These are phyloP conservation scores for Urtica urens DNA, from an alignment of 306 rosid genomes.

Conservation along the genomic window DNA sequence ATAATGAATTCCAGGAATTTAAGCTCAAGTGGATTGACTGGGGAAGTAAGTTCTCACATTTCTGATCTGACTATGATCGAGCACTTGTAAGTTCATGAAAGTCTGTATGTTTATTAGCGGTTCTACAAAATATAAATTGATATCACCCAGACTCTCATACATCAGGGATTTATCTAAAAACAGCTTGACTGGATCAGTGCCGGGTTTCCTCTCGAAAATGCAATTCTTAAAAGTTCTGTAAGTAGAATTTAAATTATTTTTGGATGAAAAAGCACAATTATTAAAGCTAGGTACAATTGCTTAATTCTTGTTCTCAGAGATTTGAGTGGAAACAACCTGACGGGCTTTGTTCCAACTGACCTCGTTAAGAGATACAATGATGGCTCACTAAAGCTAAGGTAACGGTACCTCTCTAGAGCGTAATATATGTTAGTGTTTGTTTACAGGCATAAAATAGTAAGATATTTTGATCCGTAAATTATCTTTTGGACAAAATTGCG, in stretches of 20 bases:
- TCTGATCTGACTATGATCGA: conserved; percentile 16
- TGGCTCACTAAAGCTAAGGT: conserved; percentile 27
- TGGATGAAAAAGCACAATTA: too few species aligned
- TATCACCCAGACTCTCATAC: too few species aligned
- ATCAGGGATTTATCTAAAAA: conserved; percentile 33
- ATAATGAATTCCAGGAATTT: too few species aligned
- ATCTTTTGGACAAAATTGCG: too few species aligned
- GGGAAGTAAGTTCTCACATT: conserved; percentile 11
- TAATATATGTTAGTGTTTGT: background rate
- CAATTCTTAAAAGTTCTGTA: conserved; percentile 20
- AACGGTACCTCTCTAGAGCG: background rate
- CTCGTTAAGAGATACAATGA: conserved; percentile 14
- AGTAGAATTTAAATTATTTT: too few species aligned
- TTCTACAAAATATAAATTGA: too few species aligned
- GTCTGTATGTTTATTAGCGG: too few species aligned
- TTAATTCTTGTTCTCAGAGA: conserved; percentile 11
- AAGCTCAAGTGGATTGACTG: conserved; percentile 23
- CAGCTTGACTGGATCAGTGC: conserved; percentile 22
- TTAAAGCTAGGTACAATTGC: too few species aligned
- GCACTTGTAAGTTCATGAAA: conserved; percentile 24
- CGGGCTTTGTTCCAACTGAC: conserved; percentile 15
- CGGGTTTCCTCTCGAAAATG: conserved; percentile 23
- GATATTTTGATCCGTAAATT: too few species aligned
- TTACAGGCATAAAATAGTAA: too few species aligned
- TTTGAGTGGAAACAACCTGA: conserved; percentile 21